These are phyloP conservation scores for Chaetomiaceae sp. DNA, from an alignment of 2,329 filamentous ascomycete genomes.

Conservation along the genomic window DNA sequence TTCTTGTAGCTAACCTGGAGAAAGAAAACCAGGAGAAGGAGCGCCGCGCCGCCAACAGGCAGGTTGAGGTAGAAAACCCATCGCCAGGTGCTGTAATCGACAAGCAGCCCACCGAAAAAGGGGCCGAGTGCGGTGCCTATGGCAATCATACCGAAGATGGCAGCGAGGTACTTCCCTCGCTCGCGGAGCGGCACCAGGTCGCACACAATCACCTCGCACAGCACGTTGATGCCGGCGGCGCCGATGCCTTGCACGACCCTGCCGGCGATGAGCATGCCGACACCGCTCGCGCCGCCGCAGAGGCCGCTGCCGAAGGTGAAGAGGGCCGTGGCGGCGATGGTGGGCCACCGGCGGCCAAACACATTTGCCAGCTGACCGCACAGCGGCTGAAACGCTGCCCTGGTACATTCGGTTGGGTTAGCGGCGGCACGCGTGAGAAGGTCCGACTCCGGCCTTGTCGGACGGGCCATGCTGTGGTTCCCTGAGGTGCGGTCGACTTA, in stretches of 20 bases:
- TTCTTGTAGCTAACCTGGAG: too few species aligned
- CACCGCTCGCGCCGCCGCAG: constrained; percentile 40
- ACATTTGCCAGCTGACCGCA: constrained; percentile 38
- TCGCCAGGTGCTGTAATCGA: constrained; percentile 6
- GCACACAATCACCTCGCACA: constrained; percentile 28
- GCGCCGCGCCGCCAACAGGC: constrained; percentile 3
- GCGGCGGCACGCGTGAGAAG: too few species aligned
- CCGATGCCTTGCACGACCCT: constrained; percentile 46
- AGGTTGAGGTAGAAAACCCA: constrained; percentile 18
- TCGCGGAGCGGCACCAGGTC: constrained; percentile 19
- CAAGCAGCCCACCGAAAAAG: neutral
- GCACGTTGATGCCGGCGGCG: constrained; percentile 32
- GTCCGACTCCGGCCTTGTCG: too few species aligned
- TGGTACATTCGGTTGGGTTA: too few species aligned
- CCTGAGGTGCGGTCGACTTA: too few species aligned
- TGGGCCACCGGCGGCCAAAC: constrained; percentile 45
- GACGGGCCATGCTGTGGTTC: too few species aligned
- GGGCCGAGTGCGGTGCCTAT: neutral
- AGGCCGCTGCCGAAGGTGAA: constrained; percentile 51
- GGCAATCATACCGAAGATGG: neutral
- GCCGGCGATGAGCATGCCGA: constrained; percentile 44
- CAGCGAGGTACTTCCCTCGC: neutral
- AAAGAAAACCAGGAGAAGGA: too few species aligned
- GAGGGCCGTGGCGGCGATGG: constrained; percentile 38
- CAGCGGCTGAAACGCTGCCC: too few species aligned